Base-by-base conservation (phyloP, 805 yeast genomes). In the Saturnispora zaruensis region DNA sequence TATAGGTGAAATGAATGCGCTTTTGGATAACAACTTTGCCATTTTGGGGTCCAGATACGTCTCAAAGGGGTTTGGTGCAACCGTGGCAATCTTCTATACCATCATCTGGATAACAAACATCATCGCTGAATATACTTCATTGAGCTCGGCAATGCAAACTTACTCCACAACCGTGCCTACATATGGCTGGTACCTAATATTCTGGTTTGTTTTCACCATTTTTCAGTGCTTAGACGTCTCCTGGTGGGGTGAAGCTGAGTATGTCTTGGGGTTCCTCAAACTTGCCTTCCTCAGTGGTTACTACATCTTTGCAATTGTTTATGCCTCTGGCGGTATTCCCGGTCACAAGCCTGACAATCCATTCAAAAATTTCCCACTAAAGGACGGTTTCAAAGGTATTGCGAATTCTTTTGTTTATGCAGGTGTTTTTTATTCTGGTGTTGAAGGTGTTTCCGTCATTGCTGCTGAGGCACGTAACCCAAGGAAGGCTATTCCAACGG, bases 401-500 rank as follows among this genome's bases (percentile, higher is more conserved):
- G 64, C 64, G 5, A 54, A 51, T n/a, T 53, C 58, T 2, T 56
- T 61, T 40, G 58, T 55, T 23, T 55, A 57, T 34, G 60, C 60
- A 6, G 56, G 59, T 44, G 57, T 57, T 16, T 57, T 54, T n/a
- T 61, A 60, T 33, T 55, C 60, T 2, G 65, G 64, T 41, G 53
- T 60, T 34, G 66, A 62, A 44, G 51, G 59, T 52, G 51, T 60
- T 25, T 58, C 82, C 14, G 66, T 81, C 32, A 73, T 80, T 38
- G 84, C 85, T 0, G 79, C 81, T 26, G 86, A 81, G 57, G 69
- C 82, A 3, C 73, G 75, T 56, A 78, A 81, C 56, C 86, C 86
- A 3, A 64, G 73, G 38, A 70, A 67, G 48, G 77, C 82, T 5
- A 71, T 81, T 51, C 85, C 86, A 6, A 66, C 66, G 25, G 84